Base-by-base conservation (phyloP, 176 grass and related monocot genomes). In the Ampelocalamus luodianensis region DNA sequence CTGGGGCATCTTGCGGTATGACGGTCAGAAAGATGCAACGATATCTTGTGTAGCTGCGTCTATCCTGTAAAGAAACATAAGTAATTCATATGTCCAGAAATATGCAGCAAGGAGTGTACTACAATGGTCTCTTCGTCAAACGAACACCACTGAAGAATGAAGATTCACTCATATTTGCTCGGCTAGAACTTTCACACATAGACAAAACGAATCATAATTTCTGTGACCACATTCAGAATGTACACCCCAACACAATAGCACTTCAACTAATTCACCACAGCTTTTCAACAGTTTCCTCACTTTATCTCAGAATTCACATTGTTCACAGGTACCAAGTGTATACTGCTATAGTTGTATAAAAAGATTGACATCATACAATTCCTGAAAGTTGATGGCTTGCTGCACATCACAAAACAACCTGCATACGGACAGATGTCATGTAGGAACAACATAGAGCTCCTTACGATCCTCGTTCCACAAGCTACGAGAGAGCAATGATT, bases 1-100 rank as follows among this genome's bases (percentile, higher is more conserved):
- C 70, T 97, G 95, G 92, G 95, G 95, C 22, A 72, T 94, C 55
- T 26, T 82, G 73, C 87, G 90, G 8, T 97, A 97, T 51, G 91
- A 97, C 34, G 94, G 94, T 40, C 6, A 40, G 39, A 40, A 40
- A 40, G 39, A 40, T 40, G 39, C 39, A 40, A 40, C 39, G 5
- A 6, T 40, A 40, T 40, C 39, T 40, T 40, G 39, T 40, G 39
- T 8, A 40, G 39, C 39, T 6, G 39, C 39, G 0, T 40, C 39
- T 40, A 40, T 40, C 39, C 39, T 56, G 55, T 59, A 23, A 59
- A 23, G 55, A 59, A 59, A 24, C 22, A 37, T 79, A 70, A 48
- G 18, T 62, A 70, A 6, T 5, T 13, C 45, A 49, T 49, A 12
- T 0, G 20, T 77, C 61, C 23, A 71, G 49, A 58, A 77, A 58